Evolutionary conservation across 2,329 filamentous ascomycete species (phyloP).

Genomic region (Bipolaris gigantea): DNA sequence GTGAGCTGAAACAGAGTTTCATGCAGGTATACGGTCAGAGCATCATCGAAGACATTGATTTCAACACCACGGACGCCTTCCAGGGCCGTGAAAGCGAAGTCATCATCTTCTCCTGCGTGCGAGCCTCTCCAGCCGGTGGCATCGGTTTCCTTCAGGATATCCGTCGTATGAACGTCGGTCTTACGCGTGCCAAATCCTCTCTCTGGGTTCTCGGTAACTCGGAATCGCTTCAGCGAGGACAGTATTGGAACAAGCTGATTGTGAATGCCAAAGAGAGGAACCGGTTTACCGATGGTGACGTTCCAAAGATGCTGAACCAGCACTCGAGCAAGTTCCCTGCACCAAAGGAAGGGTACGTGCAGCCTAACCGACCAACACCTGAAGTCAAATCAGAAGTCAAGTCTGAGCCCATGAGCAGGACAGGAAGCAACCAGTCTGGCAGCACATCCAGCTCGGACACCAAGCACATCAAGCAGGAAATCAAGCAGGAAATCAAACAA

Average conservation of each 20-base stretch:
- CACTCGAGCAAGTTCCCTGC: conserved; percentile 52
- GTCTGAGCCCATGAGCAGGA: conserved; percentile 29
- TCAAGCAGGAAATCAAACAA: conserved; percentile 28
- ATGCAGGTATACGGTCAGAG: conserved; percentile 68
- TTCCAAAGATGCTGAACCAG: conserved; percentile 57
- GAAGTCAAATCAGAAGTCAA: conserved; percentile 25
- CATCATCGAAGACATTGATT: conserved; percentile 82
- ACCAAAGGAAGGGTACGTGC: conserved; percentile 29
- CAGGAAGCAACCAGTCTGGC: conserved; percentile 23
- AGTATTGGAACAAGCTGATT: conserved; percentile 88
- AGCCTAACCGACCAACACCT: conserved; percentile 22
- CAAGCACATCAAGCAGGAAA: conserved; percentile 19
- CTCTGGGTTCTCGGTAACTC: conserved; percentile 97
- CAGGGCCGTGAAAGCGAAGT: conserved; percentile 96
- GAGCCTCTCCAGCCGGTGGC: conserved; percentile 86
- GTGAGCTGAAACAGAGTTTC: conserved; percentile 77
- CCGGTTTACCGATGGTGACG: conserved; percentile 72
- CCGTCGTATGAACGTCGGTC: conserved; percentile 97
- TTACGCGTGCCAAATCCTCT: conserved; percentile 94
- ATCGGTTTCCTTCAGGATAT: conserved; percentile 99
- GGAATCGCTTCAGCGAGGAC: conserved; percentile 77
- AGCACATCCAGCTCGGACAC: conserved; percentile 10
- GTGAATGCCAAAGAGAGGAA: conserved; percentile 75
- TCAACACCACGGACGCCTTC: conserved; percentile 98
- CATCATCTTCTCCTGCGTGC: conserved; percentile 98